These are phyloP conservation scores for Penium margaritaceum DNA, from an alignment of 139 green algal species.

Conservation along the genomic window DNA sequence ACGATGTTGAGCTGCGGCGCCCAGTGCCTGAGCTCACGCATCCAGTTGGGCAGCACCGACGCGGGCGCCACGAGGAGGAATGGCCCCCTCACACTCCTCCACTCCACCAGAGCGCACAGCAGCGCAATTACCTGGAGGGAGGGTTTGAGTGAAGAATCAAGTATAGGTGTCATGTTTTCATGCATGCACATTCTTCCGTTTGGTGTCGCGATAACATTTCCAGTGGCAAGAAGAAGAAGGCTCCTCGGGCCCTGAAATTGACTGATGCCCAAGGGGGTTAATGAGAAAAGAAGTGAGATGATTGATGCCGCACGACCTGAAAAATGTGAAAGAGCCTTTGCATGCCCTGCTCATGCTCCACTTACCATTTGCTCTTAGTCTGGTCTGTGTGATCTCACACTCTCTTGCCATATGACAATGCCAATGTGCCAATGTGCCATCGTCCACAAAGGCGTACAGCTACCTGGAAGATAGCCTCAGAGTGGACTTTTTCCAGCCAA, in stretches of 20 bases:
- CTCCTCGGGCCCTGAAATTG: background rate
- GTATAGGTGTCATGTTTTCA: background rate
- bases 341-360: too few relatives aligned
- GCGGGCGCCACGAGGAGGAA: conserved; percentile 49
- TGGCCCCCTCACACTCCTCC: conserved; percentile 40
- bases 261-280: background rate
- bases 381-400: too few relatives aligned
- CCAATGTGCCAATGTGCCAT: too few relatives aligned
- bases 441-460: too few relatives aligned
- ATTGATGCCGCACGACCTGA: background rate
- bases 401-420: too few relatives aligned
- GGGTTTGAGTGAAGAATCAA: too few relatives aligned
- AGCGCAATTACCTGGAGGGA: conserved; percentile 47
- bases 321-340: too few relatives aligned
- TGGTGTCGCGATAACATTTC: background rate
- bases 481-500: too few relatives aligned
- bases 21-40: conserved; percentile 38
- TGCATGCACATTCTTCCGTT: conserved; percentile 1
- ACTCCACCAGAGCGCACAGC: conserved; percentile 44
- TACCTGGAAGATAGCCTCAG: too few relatives aligned
- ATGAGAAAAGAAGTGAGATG: background rate
- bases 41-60: conserved; percentile 53
- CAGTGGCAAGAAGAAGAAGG: background rate
- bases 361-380: too few relatives aligned
- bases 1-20: conserved; percentile 24